Base-by-base conservation (phyloP, 352 stramenopile genomes). In the Pythium sukuiense region DNA sequence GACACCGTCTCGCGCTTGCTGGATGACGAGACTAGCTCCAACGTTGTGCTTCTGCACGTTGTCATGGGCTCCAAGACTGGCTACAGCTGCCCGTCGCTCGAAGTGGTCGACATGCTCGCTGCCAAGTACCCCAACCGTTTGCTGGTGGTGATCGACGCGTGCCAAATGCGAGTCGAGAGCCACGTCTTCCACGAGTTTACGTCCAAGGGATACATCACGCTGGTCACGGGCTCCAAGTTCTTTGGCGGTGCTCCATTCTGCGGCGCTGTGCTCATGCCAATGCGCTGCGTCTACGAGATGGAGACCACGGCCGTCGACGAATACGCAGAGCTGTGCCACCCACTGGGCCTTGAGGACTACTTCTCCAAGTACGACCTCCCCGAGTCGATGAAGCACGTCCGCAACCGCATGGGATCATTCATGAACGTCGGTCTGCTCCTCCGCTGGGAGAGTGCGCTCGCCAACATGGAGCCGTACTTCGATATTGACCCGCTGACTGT, bases 211-310 rank as follows among this genome's bases (percentile, higher is more conserved):
- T 96, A 87, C 52, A 59, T 96, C 3, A 86, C 85, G 33, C 74
- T 97, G 14, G 76, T 92, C 24, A 97, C 89, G 3, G 88, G 87
- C 30, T 96, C 87, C 50, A 96, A 96, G 71, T 96, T 95, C 67
- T 97, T 92, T 55, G 87, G 77, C 16, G 89, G 87, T 7, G 87
- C 85, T 0, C 89, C 89, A 3, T 97, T 97, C 66, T 94, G 87
- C 52, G 89, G 89, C 58, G 85, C 83, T 3, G 82, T 96, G 52
- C 61, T 96, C n/a, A 69, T 96, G 63, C 87, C 89, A 0, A 87
- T 87, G 63, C 81, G 76, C 20, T 89, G 79, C 39, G 77, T 94
- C 24, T 81, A 83, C 46, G 88, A 96, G 63, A 87, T 97, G 71
- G 86, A 96, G 77, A 74, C 73, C 8, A 77, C 77, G 6, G 77